Evolutionary conservation across 2,329 filamentous ascomycete genomes (phyloP).

Genomic region (Hypoxylon sp.): DNA sequence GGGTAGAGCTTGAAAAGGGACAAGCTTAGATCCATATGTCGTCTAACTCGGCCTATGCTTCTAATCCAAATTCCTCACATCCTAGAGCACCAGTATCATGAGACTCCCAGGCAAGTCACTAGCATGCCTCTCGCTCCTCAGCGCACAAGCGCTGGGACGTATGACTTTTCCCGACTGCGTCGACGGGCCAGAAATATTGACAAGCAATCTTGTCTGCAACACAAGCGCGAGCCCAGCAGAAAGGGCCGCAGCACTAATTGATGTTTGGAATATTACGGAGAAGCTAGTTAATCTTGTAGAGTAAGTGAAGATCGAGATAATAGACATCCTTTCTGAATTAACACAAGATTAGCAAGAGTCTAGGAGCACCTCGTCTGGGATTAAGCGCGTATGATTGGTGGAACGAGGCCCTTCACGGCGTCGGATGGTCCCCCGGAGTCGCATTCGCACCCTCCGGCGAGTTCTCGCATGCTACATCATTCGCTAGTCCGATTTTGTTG

Average conservation of each 20-base stretch:
- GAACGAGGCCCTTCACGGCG: conserved; percentile 74
- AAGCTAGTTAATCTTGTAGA: conserved; percentile 56
- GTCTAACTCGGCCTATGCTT: neutral
- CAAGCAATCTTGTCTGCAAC: conserved; percentile 55
- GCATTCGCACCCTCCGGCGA: conserved; percentile 46
- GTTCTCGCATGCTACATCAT: conserved; percentile 54
- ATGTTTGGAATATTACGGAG: conserved; percentile 54
- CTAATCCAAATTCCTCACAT: neutral
- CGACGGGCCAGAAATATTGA: conserved; percentile 52
- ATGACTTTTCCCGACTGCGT: conserved; percentile 54
- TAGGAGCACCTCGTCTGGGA: conserved; percentile 69
- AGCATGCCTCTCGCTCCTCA: conserved; percentile 37
- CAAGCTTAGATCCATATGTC: neutral
- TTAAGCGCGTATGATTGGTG: conserved; percentile 73
- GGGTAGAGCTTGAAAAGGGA: conserved; percentile 17
- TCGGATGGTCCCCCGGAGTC: conserved; percentile 67
- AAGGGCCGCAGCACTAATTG: conserved; percentile 54
- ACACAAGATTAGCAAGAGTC: conserved; percentile 51
- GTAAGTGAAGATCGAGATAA: conserved; percentile 41
- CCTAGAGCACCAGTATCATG: conserved; percentile 18
- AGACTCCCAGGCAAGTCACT: conserved; percentile 8
- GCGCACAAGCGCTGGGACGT: conserved; percentile 31
- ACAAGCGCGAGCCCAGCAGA: conserved; percentile 50
- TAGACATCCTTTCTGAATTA: conserved; percentile 15
- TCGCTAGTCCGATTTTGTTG: conserved; percentile 54